phyloP scores from a whole-genome alignment of 2,329 filamentous ascomycete genomes.

The Fusarium multiceps region DNA sequence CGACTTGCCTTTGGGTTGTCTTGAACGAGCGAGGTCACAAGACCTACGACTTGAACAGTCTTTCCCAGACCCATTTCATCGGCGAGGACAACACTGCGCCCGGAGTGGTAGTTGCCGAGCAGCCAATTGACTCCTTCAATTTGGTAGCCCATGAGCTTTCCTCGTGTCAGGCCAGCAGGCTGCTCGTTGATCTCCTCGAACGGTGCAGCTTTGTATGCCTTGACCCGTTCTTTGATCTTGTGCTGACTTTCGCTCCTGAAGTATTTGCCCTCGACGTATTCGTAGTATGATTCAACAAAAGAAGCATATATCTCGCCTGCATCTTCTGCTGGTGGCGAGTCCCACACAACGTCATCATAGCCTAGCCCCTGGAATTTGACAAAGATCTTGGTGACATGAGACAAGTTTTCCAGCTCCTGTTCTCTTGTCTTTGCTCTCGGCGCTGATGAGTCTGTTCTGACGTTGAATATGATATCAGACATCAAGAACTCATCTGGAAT shows the following conservation, averaged over 20 bases:
- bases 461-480: conserved; percentile 88
- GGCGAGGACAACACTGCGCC: conserved; percentile 88
- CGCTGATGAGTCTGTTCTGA: conserved; percentile 65
- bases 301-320: conserved; percentile 77
- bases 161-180: conserved; percentile 77
- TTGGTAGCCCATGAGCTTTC: conserved; percentile 93
- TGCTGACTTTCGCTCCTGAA: conserved; percentile 67
- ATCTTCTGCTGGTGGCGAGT: conserved; percentile 77
- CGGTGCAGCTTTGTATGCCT: conserved; percentile 70
- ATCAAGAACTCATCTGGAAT: conserved; percentile 88
- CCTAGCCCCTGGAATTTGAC: conserved; percentile 94
- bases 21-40: conserved; percentile 79
- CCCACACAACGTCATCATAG: conserved; percentile 94
- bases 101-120: conserved; percentile 85
- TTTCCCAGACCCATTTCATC: conserved; percentile 99
- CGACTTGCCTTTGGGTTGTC: conserved; percentile 63
- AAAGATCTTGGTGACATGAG: conserved; percentile 76
- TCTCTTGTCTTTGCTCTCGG: conserved; percentile 69
- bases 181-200: conserved; percentile 79
- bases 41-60: conserved; percentile 90
- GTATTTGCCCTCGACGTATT: conserved; percentile 84
- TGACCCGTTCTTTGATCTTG: conserved; percentile 74
- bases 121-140: conserved; percentile 95
- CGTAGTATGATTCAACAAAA: conserved; percentile 84
- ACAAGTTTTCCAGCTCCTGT: conserved; percentile 76